Conservation (phyloP, 441 rosid genomes). For the Biscutella laevigata region DNA sequence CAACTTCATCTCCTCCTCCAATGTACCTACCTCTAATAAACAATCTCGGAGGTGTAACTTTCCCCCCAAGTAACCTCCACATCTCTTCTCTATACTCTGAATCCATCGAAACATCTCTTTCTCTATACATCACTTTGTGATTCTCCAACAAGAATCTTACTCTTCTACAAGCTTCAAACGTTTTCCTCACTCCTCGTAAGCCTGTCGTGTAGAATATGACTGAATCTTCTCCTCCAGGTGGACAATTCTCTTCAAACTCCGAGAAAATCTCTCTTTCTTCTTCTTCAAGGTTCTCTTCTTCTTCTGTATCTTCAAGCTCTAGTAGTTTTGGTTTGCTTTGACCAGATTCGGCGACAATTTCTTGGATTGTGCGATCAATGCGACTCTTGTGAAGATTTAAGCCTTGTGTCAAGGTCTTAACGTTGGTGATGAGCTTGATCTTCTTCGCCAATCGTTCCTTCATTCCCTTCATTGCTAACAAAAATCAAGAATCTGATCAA, state of each 20-base stretch:
- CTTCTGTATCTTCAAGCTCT: conserved; percentile 10
- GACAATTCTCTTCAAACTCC: conserved; percentile 49
- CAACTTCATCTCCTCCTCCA: conserved; percentile 83
- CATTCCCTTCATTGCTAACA: conserved; percentile 47
- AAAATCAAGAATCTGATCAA: conserved; percentile 13
- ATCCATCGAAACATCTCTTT: conserved; percentile 77
- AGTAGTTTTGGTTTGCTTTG: conserved; percentile 24
- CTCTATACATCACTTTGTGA: conserved; percentile 42
- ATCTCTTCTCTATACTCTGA: conserved; percentile 63
- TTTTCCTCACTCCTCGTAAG: conserved; percentile 69
- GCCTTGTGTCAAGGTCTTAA: conserved; percentile 39
- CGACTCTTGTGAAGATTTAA: conserved; percentile 31
- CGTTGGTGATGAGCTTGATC: conserved; percentile 44
- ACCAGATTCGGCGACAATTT: conserved; percentile 15
- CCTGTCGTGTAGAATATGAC: conserved; percentile 74
- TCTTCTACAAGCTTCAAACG: conserved; percentile 60
- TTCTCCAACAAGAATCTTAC: conserved; percentile 56
- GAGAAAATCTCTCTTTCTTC: conserved; percentile 21
- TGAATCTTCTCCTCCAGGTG: conserved; percentile 57
- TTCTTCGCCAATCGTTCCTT: conserved; percentile 61
- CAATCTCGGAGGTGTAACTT: conserved; percentile 65
- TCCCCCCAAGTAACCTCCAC: conserved; percentile 48
- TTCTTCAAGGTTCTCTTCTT: conserved; percentile 7
- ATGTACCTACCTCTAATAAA: conserved; percentile 72
- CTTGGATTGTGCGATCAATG: conserved; percentile 28